Evolutionary conservation across 2,329 filamentous ascomycete genomes (phyloP).

Genomic region (Amauroascus niger): DNA sequence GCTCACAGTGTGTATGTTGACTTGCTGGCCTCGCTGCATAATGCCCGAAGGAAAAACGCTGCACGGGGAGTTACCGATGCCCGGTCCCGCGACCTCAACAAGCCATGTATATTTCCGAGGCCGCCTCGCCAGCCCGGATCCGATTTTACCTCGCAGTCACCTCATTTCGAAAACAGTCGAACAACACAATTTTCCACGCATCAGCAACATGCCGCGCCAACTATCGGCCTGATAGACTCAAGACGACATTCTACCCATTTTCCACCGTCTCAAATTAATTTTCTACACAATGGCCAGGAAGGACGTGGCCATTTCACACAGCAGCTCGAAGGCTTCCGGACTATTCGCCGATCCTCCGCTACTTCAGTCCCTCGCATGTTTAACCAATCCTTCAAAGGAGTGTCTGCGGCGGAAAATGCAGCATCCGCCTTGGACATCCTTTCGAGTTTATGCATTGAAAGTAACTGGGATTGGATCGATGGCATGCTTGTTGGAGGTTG

Average conservation of each 20-base stretch:
- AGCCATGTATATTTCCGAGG: slow-evolving; percentile 53
- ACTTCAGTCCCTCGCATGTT: slow-evolving; percentile 29
- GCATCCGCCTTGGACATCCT: slow-evolving; percentile 61
- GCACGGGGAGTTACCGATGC: slow-evolving; percentile 40
- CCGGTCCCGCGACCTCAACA: slow-evolving; percentile 37
- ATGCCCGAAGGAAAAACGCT: slow-evolving; percentile 37
- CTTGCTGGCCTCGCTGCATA: slow-evolving; percentile 55
- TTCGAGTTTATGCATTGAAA: slow-evolving; percentile 65
- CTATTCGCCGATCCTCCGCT: slow-evolving; percentile 26
- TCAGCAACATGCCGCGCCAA: slow-evolving; percentile 6
- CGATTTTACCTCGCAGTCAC: slow-evolving; percentile 15
- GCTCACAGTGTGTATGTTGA: slow-evolving; percentile 67
- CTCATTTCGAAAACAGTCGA: slow-evolving; percentile 7
- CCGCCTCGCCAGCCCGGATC: slow-evolving; percentile 49
- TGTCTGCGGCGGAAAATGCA: slow-evolving; percentile 48
- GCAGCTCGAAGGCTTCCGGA: slow-evolving; percentile 26
- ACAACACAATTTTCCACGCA: slow-evolving; percentile 7
- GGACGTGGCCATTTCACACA: slow-evolving; percentile 20
- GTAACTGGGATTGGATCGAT: slow-evolving; percentile 80
- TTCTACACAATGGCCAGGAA: slow-evolving; percentile 12
- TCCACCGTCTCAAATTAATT: slow-evolving; percentile 15
- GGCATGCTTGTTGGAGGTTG: slow-evolving; percentile 88
- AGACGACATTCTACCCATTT: slow-evolving; percentile 14
- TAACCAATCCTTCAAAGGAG: slow-evolving; percentile 26
- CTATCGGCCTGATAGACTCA: slow-evolving; percentile 7